Evolutionary conservation across 192 early-diverging fungal genomes (phyloP), one percentile per base, ranked within the genome.

Genomic region (Coemansia guatemalensis): DNA sequence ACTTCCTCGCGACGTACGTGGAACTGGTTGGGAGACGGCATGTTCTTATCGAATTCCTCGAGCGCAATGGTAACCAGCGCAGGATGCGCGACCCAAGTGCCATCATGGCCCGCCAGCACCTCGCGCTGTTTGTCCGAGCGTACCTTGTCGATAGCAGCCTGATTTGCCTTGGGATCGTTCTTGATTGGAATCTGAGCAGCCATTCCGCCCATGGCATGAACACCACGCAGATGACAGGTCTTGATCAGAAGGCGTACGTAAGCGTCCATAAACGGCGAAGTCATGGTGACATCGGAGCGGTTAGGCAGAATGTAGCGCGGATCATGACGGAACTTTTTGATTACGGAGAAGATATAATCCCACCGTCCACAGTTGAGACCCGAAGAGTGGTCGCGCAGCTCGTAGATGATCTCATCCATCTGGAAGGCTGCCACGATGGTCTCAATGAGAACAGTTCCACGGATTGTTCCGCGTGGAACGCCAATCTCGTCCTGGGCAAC

Each of bases 321-420:
- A 77, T 95, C 83, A 78, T 91, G 85, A 52, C 93, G 89, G 86
- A 98, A 88, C 85, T 94, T 93, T 85, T 98, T 98, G 87, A 98
- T 98, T 69, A 93, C 89, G 8, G 91, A 93, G 82, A 98, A 98
- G 82, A 98, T 98, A 85, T 98, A 98, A 84, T 98, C 96, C 96
- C 96, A 98, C 52, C 96, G 89, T 51, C 96, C 96, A 85, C 96
- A 98, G 93, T 98, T 98, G 50, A 98, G 86, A 7, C 96, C 96
- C 21, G 95, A 89, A 35, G 96, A 98, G 86, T 98, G 96, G 25
- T 98, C 90, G 78, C 96, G 94, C 51, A 98, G 85, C 87, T 98
- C 96, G 72, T 93, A 98, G 82, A 98, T 98, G 73, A 98, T 96
- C 83, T 99, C 96, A 67, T 99, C 96, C 96, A 99, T 99, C 83